Percentiles rank a stretch among this genome's conserved stretches.
phyloP scores from a whole-genome alignment of 306 rosid species.

The Sophora flavescens region DNA sequence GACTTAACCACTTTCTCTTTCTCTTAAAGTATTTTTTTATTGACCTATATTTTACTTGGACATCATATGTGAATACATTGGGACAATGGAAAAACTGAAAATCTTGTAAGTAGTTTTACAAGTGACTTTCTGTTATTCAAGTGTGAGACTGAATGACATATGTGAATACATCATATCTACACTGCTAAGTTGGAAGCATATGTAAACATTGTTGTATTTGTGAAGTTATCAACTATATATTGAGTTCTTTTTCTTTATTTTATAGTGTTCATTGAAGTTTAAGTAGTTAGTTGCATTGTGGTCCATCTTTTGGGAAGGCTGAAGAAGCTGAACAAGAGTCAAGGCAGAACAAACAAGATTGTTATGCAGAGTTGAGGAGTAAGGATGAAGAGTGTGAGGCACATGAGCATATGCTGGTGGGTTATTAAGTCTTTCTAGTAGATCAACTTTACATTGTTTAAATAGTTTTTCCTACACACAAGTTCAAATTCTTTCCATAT shows the following conservation, averaged over 20 bases:
- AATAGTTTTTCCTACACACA: too few species aligned
- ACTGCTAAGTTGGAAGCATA: constrained; percentile 23
- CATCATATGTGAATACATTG: constrained; percentile 58
- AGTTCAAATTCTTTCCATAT: too few species aligned
- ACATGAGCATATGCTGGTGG: constrained; percentile 75
- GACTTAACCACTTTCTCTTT: constrained; percentile 35
- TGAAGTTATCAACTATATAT: constrained; percentile 38
- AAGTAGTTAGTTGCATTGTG: constrained; percentile 32
- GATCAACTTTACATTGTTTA: too few species aligned
- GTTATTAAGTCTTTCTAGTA: too few species aligned
- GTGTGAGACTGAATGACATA: too few species aligned
- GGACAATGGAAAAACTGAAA: constrained; percentile 66
- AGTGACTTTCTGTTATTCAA: constrained; percentile 4
- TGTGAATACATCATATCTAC: neutral
- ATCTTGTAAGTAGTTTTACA: constrained; percentile 65
- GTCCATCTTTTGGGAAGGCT: constrained; percentile 62
- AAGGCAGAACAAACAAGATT: constrained; percentile 79
- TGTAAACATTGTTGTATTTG: neutral
- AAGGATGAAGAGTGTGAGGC: constrained; percentile 95
- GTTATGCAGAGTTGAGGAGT: constrained; percentile 78
- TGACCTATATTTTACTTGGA: constrained; percentile 31
- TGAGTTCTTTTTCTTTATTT: neutral
- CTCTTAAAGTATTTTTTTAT: constrained; percentile 38
- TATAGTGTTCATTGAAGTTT: constrained; percentile 24
- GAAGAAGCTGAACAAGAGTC: constrained; percentile 85